Evolutionary conservation across 495 filamentous ascomycete genomes (phyloP).

Genomic region (Xylaria longipes): DNA sequence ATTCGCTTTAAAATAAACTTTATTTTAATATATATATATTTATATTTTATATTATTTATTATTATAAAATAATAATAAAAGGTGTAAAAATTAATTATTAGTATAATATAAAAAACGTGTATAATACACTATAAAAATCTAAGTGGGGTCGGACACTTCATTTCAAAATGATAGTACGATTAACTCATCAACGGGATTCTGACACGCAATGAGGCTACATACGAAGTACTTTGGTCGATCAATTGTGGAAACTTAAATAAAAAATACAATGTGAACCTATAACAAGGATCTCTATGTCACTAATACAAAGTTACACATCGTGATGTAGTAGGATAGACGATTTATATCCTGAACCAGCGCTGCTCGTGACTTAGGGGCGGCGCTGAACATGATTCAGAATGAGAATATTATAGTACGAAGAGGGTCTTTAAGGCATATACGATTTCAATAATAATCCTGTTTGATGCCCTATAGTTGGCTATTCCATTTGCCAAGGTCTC

Average conservation of each 20-base stretch:
- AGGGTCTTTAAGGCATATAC: neutral
- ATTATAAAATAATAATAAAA: too few relatives aligned
- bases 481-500: too few relatives aligned
- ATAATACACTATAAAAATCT: too few relatives aligned
- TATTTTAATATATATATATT: too few relatives aligned
- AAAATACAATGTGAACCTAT: neutral
- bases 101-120: too few relatives aligned
- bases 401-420: neutral
- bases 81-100: too few relatives aligned
- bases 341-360: neutral
- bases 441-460: neutral
- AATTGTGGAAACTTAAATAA: neutral
- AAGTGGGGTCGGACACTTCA: too few relatives aligned
- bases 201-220: neutral
- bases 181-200: neutral
- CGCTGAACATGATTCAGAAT: neutral
- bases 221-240: neutral
- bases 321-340: neutral
- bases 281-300: neutral
- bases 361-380: neutral
- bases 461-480: neutral
- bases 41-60: too few relatives aligned
- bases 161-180: too few relatives aligned
- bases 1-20: too few relatives aligned
- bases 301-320: neutral